These are phyloP conservation scores for Candida lessepsii DNA, from an alignment of 805 yeast genomes.

Conservation along the genomic window DNA sequence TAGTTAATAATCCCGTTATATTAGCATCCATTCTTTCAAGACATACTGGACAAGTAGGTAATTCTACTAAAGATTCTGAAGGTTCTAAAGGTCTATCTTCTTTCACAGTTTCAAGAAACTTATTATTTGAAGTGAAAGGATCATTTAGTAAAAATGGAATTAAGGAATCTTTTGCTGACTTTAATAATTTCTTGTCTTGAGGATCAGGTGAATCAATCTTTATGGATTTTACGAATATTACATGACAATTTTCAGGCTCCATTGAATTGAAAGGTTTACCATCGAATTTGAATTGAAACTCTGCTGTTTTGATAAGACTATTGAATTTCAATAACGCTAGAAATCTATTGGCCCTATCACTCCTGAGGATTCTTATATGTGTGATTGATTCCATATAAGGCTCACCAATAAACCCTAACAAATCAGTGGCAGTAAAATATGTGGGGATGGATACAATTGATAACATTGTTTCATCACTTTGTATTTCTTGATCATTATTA, in stretches of 20 bases:
- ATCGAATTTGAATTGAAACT: constrained; percentile 63
- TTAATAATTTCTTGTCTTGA: constrained; percentile 10
- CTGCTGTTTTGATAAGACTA: constrained; percentile 51
- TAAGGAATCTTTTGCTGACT: constrained; percentile 20
- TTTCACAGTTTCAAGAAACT: constrained; percentile 8
- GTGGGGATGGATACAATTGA: constrained; percentile 85
- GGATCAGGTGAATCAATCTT: constrained; percentile 29
- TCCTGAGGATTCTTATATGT: constrained; percentile 70
- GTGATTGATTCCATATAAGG: constrained; percentile 52
- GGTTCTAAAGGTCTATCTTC: constrained; percentile 3
- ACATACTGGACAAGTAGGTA: constrained; percentile 93
- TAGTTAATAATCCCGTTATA: constrained; percentile 78
- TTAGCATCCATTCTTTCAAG: constrained; percentile 82
- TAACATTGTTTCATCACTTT: constrained; percentile 64
- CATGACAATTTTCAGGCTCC: constrained; percentile 87
- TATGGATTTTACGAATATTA: constrained; percentile 64
- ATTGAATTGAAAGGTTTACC: constrained; percentile 78
- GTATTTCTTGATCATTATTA: constrained; percentile 9
- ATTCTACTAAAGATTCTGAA: constrained; percentile 48
- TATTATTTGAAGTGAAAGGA: constrained; percentile 54
- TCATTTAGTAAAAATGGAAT: constrained; percentile 72
- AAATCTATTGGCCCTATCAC: constrained; percentile 65
- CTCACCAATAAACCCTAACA: constrained; percentile 78
- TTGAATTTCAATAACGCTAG: constrained; percentile 77
- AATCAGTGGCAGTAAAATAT: constrained; percentile 81